phyloP scores from a whole-genome alignment of 352 stramenopile species.

The Globisporangium abappressorium region DNA sequence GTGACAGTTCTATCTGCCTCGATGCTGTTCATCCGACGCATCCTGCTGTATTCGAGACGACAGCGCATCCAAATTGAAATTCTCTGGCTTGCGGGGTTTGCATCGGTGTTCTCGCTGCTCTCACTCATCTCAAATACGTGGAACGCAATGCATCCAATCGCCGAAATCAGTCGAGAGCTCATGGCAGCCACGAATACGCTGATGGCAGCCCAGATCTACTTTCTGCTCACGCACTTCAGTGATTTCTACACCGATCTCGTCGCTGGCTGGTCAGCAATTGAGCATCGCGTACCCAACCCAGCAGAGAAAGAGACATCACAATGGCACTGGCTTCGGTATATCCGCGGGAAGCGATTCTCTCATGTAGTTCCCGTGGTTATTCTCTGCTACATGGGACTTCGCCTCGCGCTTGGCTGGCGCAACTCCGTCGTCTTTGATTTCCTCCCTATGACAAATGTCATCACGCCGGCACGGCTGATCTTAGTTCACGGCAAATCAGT shows the following conservation, averaged over 20 bases:
- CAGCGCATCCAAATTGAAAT: slow-evolving; percentile 27
- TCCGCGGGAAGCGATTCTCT: slow-evolving; percentile 12
- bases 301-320: slow-evolving; percentile 1
- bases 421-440: slow-evolving; percentile 39
- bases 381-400: slow-evolving; percentile 26
- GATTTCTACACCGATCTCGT: slow-evolving; percentile 28
- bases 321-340: slow-evolving; percentile 9
- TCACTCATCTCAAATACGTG: slow-evolving; percentile 22
- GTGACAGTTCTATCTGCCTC: slow-evolving; percentile 11
- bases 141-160: slow-evolving; percentile 14
- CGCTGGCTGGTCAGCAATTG: slow-evolving; percentile 12
- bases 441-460: slow-evolving; percentile 35
- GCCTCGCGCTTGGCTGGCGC: slow-evolving; percentile 24
- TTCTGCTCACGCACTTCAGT: slow-evolving; percentile 28
- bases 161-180: slow-evolving; percentile 16
- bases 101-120: slow-evolving; percentile 17
- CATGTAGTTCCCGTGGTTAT: slow-evolving; percentile 14
- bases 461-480: slow-evolving; percentile 27
- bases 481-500: slow-evolving; percentile 17
- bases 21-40: slow-evolving; percentile 23
- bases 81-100: slow-evolving; percentile 12
- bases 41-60: slow-evolving; percentile 11
- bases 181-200: slow-evolving; percentile 29
- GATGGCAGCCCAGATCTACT: slow-evolving; percentile 26
- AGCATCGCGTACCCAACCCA: slow-evolving; percentile 1